Base-by-base conservation (phyloP, 2,329 filamentous ascomycete species). In the Colletotrichum paranaense region DNA sequence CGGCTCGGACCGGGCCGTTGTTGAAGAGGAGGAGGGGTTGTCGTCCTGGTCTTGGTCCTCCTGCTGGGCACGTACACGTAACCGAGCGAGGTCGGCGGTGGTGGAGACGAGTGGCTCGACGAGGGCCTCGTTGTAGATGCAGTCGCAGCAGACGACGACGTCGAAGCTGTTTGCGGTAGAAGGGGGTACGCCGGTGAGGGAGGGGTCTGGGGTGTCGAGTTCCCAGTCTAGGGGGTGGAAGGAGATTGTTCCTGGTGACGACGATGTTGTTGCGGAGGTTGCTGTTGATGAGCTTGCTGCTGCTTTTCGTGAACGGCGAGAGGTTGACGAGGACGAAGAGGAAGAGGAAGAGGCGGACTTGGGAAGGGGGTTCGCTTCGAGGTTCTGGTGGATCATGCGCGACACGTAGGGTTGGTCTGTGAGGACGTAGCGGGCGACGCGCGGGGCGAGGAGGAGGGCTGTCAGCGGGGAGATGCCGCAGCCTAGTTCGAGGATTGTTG, bases 121-220 rank as follows among this genome's bases (percentile, higher is more conserved):
- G 3, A 98, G 88, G 2, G 93, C 90, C 76, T 98, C 94, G 82
- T 98, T 99, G 86, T 97, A 99, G 77, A 99, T 93, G 82, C 95
- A 98, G 82, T 99, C 97, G 79, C 95, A 97, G 4, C 95, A 95
- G 46, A 98, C 81, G 12, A 98, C 86, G 16, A 91, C 83, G 78
- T 97, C 93, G 76, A 97, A 92, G 70, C 88, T 87, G 78, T 77
- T 79, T 57, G 75, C 78, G 49, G 66, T 75, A 19, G 76, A 74
- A 16, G 80, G 80, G 11, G 38, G 38, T 1, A 42, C 38, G 12
- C 83, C 80, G 1, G 84, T 84, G 35, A 89, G 80, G 2, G 78
- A 77, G 11, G 80, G 75, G 28, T 84, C 88, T 11, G 92, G 87
- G 59, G 87, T 82, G 74, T 90, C 88, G 0, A 87, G 86, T 80